phyloP scores from a whole-genome alignment of 805 yeast species.

The Limtongia smithiae region DNA sequence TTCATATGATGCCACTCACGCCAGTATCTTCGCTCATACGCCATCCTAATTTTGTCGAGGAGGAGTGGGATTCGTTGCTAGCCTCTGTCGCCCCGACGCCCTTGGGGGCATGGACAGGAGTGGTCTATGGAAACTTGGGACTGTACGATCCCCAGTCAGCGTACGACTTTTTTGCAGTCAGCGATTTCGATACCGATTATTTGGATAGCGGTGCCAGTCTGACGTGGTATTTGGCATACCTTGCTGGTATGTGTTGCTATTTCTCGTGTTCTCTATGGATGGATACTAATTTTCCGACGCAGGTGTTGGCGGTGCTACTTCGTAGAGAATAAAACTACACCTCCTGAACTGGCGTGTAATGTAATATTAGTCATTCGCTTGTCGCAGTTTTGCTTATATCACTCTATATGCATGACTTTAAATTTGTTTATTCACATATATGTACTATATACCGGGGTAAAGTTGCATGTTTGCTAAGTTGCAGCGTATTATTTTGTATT shows the following conservation, averaged over 20 bases:
- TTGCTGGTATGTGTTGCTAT: constrained; percentile 17
- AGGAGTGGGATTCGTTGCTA: constrained; percentile 57
- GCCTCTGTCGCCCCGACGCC: constrained; percentile 43
- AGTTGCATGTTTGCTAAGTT: no score
- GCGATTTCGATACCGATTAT: constrained; percentile 48
- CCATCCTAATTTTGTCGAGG: constrained; percentile 46
- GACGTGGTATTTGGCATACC: constrained; percentile 78
- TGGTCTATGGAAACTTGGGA: constrained; percentile 69
- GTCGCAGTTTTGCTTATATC: no score
- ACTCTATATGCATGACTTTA: no score
- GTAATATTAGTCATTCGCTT: no score
- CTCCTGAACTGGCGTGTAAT: no score
- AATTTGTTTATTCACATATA: no score
- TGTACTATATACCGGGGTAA: no score
- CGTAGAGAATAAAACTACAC: no score
- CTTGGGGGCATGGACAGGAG: constrained; percentile 66
- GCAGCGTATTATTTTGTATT: no score
- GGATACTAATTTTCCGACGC: no score
- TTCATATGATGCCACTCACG: constrained; percentile 72
- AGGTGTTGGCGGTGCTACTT: no score
- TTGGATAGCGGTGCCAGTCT: constrained; percentile 83
- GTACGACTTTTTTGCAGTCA: constrained; percentile 56
- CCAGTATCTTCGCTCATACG: constrained; percentile 59
- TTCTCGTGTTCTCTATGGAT: no score
- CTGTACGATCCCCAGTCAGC: constrained; percentile 63